Evolutionary conservation across 1,284 basidiomycete genomes (phyloP).

Genomic region (Naganishia liquefaciens): DNA sequence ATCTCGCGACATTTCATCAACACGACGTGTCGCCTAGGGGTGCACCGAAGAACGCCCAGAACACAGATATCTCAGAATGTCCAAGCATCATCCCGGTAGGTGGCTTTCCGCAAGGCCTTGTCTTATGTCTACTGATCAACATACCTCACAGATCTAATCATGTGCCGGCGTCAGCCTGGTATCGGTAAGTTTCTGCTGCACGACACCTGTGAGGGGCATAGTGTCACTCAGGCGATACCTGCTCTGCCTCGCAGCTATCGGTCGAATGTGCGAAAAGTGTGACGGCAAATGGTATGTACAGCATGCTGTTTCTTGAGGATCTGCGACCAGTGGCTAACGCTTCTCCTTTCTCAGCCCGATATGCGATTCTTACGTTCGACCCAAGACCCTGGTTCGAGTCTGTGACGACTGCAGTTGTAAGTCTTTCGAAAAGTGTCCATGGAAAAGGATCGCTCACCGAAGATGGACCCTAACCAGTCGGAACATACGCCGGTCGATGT

Average conservation of each 20-base stretch:
- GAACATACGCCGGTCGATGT: constrained; percentile 92
- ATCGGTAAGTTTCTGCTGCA: constrained; percentile 65
- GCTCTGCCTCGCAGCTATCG: constrained; percentile 67
- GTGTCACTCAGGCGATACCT: neutral
- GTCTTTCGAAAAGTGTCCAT: constrained; percentile 30
- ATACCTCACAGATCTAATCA: constrained; percentile 73
- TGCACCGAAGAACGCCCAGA: too few species aligned
- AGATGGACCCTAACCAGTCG: constrained; percentile 57
- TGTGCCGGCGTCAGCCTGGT: constrained; percentile 94
- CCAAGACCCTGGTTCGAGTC: constrained; percentile 94
- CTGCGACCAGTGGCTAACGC: neutral
- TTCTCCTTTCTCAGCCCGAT: constrained; percentile 68
- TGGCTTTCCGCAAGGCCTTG: neutral
- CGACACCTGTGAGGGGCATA: neutral
- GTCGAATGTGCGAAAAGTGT: constrained; percentile 96
- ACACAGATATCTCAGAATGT: constrained; percentile 54
- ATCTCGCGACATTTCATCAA: too few species aligned
- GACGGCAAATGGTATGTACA: constrained; percentile 91
- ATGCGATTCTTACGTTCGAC: constrained; percentile 98
- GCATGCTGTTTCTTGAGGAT: too few species aligned
- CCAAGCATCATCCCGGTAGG: constrained; percentile 86
- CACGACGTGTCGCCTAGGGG: too few species aligned
- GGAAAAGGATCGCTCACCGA: neutral
- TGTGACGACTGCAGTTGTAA: constrained; percentile 96
- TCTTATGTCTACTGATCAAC: constrained; percentile 16